These are phyloP conservation scores for Dendrobium nobile DNA, from an alignment of 106 monocot species.

Conservation along the genomic window DNA sequence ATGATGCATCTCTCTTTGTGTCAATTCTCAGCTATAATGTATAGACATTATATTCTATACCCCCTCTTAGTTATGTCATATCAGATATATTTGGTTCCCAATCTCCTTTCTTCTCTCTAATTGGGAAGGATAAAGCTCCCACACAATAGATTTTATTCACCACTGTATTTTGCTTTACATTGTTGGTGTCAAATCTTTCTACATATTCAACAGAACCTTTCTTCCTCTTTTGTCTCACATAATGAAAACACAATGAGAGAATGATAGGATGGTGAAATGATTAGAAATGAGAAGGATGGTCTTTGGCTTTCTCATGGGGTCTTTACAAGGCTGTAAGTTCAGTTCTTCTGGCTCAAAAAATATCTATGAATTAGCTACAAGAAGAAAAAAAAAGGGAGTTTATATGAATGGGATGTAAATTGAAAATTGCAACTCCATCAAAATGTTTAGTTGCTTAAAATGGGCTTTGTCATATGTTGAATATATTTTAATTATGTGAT, in stretches of 20 bases:
- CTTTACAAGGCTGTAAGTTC: too few species aligned
- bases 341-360: too few species aligned
- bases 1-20: background rate
- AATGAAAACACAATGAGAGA: background rate
- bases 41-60: slow-evolving; percentile 7
- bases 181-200: slow-evolving; percentile 6
- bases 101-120: background rate
- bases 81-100: background rate
- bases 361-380: too few species aligned
- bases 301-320: too few species aligned
- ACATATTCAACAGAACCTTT: background rate
- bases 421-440: too few species aligned
- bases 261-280: background rate
- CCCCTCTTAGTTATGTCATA: background rate
- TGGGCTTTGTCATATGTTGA: too few species aligned
- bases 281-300: too few species aligned
- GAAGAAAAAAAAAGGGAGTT: too few species aligned
- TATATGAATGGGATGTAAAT: too few species aligned
- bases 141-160: background rate
- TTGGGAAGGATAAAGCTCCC: background rate
- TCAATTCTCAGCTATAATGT: background rate
- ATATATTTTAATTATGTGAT: too few species aligned
- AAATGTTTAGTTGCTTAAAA: too few species aligned
- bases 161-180: background rate
- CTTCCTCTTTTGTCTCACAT: background rate